Percentiles rank a stretch among this genome's conserved stretches.
Evolutionary conservation across 2,329 filamentous ascomycete genomes (phyloP).

Genomic region (Neonectria sp.): DNA sequence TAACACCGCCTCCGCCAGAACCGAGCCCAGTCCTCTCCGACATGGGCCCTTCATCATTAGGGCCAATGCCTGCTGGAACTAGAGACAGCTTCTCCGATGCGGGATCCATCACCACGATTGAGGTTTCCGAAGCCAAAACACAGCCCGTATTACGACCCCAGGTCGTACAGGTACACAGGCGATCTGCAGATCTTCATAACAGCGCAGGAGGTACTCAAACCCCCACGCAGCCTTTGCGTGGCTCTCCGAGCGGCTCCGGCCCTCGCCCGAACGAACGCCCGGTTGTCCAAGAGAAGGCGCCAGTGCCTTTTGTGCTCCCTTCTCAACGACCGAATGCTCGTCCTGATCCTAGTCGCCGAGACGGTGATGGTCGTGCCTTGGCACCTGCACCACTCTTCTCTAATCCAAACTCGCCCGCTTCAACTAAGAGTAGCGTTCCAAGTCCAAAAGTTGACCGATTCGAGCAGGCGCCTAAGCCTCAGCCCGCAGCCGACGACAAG

Average conservation of each 20-base stretch:
- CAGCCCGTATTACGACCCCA: constrained; percentile 46
- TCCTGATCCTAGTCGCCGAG: constrained; percentile 10
- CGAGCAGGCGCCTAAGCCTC: constrained; percentile 13
- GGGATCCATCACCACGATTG: constrained; percentile 44
- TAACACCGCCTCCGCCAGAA: constrained; percentile 24
- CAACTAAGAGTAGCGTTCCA: constrained; percentile 10
- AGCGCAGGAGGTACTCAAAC: constrained; percentile 29
- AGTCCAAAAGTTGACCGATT: constrained; percentile 19
- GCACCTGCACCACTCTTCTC: constrained; percentile 23
- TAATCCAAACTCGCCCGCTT: constrained; percentile 14
- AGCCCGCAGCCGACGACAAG: constrained; percentile 35
- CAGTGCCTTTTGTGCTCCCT: constrained; percentile 23
- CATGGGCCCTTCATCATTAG: constrained; percentile 29
- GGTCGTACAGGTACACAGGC: constrained; percentile 43
- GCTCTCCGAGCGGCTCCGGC: neutral
- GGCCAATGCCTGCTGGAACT: constrained; percentile 33
- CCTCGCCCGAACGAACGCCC: neutral
- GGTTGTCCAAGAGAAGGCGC: constrained; percentile 3
- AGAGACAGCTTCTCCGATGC: constrained; percentile 44
- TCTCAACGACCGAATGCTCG: constrained; percentile 18
- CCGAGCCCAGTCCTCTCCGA: constrained; percentile 38
- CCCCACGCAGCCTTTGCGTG: constrained; percentile 27
- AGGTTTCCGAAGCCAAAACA: constrained; percentile 45
- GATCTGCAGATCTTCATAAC: constrained; percentile 40
- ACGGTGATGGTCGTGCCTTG: constrained; percentile 7